phyloP scores from a whole-genome alignment of 208 protist genomes.

The Leishmania amazonensis region DNA sequence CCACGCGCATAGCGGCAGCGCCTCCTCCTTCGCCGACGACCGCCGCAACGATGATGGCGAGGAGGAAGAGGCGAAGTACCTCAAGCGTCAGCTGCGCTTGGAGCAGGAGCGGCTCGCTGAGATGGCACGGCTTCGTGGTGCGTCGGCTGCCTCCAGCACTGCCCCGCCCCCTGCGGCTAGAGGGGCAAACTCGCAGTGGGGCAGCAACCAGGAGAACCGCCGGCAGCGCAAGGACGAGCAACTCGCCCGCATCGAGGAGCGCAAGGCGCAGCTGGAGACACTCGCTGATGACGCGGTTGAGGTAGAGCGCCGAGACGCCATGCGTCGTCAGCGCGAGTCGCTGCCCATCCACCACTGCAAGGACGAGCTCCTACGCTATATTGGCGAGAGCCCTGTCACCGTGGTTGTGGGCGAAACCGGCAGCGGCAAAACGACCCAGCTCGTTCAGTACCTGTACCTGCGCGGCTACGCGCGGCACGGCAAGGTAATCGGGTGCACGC shows the following conservation, averaged over 20 bases:
- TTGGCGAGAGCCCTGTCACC: constrained; percentile 80
- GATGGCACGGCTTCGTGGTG: neutral
- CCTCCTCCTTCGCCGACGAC: neutral
- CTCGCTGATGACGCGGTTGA: constrained; percentile 23
- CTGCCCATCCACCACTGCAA: constrained; percentile 77
- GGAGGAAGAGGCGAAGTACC: constrained; percentile 19
- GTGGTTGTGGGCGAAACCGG: constrained; percentile 91
- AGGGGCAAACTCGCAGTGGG: constrained; percentile 1
- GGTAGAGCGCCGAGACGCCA: constrained; percentile 31
- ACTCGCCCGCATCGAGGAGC: constrained; percentile 19
- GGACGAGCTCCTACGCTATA: constrained; percentile 72
- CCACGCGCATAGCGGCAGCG: neutral
- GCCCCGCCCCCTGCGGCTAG: neutral
- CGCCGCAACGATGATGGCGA: constrained; percentile 4
- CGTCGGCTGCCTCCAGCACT: neutral
- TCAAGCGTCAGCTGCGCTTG: constrained; percentile 31
- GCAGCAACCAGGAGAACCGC: neutral
- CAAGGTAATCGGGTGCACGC: constrained; percentile 90
- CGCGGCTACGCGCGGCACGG: constrained; percentile 59
- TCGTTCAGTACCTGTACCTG: constrained; percentile 90
- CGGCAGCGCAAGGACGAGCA: constrained; percentile 28
- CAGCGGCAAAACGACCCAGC: constrained; percentile 93
- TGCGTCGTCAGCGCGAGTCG: constrained; percentile 39
- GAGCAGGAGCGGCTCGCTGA: constrained; percentile 28
- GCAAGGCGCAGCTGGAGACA: constrained; percentile 21